Evolutionary conservation across 2,329 filamentous ascomycete species (phyloP).

Genomic region (Aureobasidium pullulans): DNA sequence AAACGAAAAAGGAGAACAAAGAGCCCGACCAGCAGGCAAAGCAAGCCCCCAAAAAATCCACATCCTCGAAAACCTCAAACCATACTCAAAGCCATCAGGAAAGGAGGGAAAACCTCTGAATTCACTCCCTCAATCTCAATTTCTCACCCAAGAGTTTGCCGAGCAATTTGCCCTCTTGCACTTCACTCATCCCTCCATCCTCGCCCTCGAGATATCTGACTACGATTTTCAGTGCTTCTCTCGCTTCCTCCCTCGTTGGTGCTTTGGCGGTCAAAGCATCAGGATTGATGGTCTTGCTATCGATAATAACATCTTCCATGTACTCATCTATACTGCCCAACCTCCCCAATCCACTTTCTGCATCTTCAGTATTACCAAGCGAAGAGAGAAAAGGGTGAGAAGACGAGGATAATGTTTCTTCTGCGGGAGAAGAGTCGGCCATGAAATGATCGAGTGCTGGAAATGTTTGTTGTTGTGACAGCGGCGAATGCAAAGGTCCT

Average conservation of each 20-base stretch:
- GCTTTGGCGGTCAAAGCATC: neutral
- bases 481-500: neutral
- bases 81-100: slow-evolving; percentile 52
- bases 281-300: neutral
- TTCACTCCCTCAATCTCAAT: too few species aligned
- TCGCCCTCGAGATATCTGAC: slow-evolving; percentile 68
- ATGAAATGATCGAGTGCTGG: slow-evolving; percentile 60
- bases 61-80: slow-evolving; percentile 69
- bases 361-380: neutral
- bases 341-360: neutral
- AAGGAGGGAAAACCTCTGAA: neutral
- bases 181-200: too few species aligned
- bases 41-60: slow-evolving; percentile 25
- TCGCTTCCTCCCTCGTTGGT: slow-evolving; percentile 75
- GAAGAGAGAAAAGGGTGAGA: neutral
- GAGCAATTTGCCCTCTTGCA: too few species aligned
- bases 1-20: neutral
- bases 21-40: neutral
- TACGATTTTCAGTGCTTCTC: slow-evolving; percentile 71
- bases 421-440: slow-evolving; percentile 33
- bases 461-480: slow-evolving; percentile 64
- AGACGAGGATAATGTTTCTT: neutral
- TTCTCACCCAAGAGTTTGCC: too few species aligned
- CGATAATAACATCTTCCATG: slow-evolving; percentile 24
- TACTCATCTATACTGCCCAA: slow-evolving; percentile 35